Base-by-base conservation (phyloP, 768 basidiomycete species). In the Suillus bovinus region DNA sequence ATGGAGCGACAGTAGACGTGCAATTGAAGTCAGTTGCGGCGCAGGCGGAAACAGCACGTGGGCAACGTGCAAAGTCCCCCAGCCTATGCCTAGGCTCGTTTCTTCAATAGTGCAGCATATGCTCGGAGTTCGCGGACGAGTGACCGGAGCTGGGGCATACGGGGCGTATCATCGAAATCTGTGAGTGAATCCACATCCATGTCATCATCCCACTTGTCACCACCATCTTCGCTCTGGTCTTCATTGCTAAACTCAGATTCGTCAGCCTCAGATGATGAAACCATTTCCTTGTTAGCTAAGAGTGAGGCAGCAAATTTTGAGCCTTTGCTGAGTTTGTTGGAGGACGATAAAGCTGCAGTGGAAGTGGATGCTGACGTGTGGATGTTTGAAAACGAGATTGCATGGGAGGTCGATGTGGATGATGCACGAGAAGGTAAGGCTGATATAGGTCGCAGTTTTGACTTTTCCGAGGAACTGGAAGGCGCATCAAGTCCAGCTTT, bases 121-220 rank as follows among this genome's bases (percentile, higher is more conserved):
- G 86, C 84, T 54, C 78, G 78, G 64, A 93, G 70, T 27, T 77
- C 79, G 57, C 79, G 80, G 31, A 86, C 83, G 56, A 92, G 75
- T 13, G 68, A 71, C 66, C 69, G 76, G 38, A 84, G 64, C 53
- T 84, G 78, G 59, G 61, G 68, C 62, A 64, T 68, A 41, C 72
- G 70, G 0, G 78, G 70, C 34, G 50, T 52, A 42, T 52, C 55
- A 52, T 60, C 60, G 58, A 38, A 46, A 47, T 38, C 17, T 50
- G 60, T 5, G 31, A 13, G 41, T 13, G 44, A 36, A 36, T 69
- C 67, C 55, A 60, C 56, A 5, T 63, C 66, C 14, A 61, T 64
- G 20, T 66, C 70, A 36, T 70, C 70, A 49, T 27, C 47, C 14
- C 24, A 24, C 24, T 47, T 27, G 24, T 47, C 24, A 16, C 24